Conservation (phyloP, 2,329 filamentous ascomycete genomes). For the Hymenoscyphus salicellus region DNA sequence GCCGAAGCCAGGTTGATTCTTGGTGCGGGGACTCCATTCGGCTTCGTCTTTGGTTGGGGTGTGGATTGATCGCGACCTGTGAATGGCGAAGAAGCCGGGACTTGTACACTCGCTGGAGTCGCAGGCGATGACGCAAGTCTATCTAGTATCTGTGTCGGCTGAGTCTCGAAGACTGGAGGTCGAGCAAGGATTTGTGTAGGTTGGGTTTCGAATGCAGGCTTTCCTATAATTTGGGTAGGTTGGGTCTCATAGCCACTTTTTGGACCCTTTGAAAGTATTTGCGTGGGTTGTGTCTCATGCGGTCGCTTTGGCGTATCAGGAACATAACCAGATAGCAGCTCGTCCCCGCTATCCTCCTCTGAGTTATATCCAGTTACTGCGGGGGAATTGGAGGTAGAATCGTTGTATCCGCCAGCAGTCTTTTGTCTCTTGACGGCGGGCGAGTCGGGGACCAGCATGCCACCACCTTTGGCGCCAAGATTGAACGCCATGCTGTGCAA, state of each 20-base stretch:
- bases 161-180: constrained; percentile 5
- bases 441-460: constrained; percentile 22
- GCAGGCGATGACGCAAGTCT: constrained; percentile 1
- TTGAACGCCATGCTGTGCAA: constrained; percentile 25
- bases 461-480: constrained; percentile 4
- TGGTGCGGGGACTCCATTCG: constrained; percentile 24
- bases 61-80: constrained; percentile 18
- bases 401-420: constrained; percentile 34
- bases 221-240: constrained; percentile 21
- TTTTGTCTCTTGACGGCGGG: constrained; percentile 36
- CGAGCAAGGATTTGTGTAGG: constrained; percentile 8
- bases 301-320: constrained; percentile 36
- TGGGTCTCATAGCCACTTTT: constrained; percentile 18
- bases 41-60: constrained; percentile 18
- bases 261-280: constrained; percentile 29
- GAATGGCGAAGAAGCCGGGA: constrained; percentile 80
- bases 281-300: constrained; percentile 43
- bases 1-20: constrained; percentile 49
- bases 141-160: constrained; percentile 8
- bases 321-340: constrained; percentile 45
- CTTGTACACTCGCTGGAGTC: constrained; percentile 59
- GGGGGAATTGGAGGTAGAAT: constrained; percentile 27
- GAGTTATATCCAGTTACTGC: constrained; percentile 36
- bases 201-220: constrained; percentile 22
- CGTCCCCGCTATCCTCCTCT: constrained; percentile 46